Evolutionary conservation across 1,139 yeast genomes (phyloP).

Genomic region (Suzukiozyma palmioleophila): DNA sequence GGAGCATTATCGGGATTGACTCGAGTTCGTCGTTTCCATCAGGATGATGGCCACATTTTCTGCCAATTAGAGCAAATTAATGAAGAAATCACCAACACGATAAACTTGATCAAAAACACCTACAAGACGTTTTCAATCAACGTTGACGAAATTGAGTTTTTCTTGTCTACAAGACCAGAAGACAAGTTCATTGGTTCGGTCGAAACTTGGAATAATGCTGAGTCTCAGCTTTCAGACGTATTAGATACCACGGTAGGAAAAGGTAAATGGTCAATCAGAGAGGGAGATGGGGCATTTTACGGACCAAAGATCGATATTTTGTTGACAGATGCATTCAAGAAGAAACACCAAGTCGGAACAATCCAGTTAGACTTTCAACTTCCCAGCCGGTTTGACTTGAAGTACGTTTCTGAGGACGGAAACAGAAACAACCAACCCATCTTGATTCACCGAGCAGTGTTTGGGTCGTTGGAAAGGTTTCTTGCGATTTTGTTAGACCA

Average conservation of each 20-base stretch:
- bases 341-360: conserved; percentile 93
- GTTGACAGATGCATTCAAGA: conserved; percentile 76
- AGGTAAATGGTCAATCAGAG: conserved; percentile 67
- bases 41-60: conserved; percentile 97
- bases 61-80: conserved; percentile 82
- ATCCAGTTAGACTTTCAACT: conserved; percentile 93
- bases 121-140: conserved; percentile 75
- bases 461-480: conserved; percentile 91
- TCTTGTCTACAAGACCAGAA: conserved; percentile 86
- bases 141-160: conserved; percentile 53
- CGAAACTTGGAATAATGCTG: conserved; percentile 84
- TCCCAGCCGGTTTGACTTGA: conserved; percentile 77
- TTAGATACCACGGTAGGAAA: conserved; percentile 52
- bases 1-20: conserved; percentile 95
- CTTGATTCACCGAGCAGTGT: conserved; percentile 91
- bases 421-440: conserved; percentile 64
- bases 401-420: conserved; percentile 53
- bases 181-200: conserved; percentile 77
- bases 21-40: conserved; percentile 94
- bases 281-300: conserved; percentile 97
- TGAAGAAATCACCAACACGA: conserved; percentile 68
- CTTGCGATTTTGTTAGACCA: conserved; percentile 89
- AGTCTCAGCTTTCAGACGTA: conserved; percentile 61
- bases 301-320: conserved; percentile 94
- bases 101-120: conserved; percentile 71